A percentile compares a stretch with the other conserved stretches of the same genome.
Evolutionary conservation across 179 eudicot genomes (phyloP).

Genomic region (Monotropa hypopitys): DNA sequence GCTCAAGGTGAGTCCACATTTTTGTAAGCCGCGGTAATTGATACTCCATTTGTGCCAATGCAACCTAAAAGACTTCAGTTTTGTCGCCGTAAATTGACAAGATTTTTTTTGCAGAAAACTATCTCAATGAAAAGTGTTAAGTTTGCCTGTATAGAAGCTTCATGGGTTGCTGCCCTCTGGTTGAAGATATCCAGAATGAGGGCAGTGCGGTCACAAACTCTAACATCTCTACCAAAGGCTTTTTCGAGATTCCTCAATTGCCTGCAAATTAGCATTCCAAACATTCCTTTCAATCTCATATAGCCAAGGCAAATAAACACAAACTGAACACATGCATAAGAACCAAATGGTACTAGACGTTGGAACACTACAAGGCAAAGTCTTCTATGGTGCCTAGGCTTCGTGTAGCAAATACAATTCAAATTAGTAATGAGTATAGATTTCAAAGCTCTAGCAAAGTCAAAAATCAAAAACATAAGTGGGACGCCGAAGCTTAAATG

Average conservation of each 20-base stretch:
- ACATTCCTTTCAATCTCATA: background rate
- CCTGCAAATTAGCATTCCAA: constrained; percentile 24
- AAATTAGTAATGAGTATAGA: background rate
- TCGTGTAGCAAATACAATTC: background rate
- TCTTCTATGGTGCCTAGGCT: background rate
- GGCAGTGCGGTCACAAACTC: constrained; percentile 98
- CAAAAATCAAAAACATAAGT: background rate
- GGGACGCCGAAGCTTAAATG: background rate
- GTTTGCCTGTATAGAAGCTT: constrained; percentile 86
- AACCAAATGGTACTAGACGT: background rate
- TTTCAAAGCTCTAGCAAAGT: background rate
- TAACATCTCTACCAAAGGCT: constrained; percentile 74
- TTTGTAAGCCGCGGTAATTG: constrained; percentile 83
- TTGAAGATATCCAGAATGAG: constrained; percentile 87
- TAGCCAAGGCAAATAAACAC: background rate
- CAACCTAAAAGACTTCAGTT: constrained; percentile 34
- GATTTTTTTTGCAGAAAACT: background rate
- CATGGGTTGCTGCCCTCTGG: constrained; percentile 98
- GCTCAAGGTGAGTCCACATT: constrained; percentile 98
- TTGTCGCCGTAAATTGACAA: background rate
- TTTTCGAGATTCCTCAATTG: constrained; percentile 91
- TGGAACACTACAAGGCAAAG: background rate
- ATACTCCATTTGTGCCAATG: constrained; percentile 95
- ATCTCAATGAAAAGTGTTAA: background rate
- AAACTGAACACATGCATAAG: background rate